A percentile compares a stretch with the other conserved stretches of the same genome.
Evolutionary conservation across 2,329 filamentous ascomycete genomes (phyloP).

Genomic region (Colletotrichum sp.): DNA sequence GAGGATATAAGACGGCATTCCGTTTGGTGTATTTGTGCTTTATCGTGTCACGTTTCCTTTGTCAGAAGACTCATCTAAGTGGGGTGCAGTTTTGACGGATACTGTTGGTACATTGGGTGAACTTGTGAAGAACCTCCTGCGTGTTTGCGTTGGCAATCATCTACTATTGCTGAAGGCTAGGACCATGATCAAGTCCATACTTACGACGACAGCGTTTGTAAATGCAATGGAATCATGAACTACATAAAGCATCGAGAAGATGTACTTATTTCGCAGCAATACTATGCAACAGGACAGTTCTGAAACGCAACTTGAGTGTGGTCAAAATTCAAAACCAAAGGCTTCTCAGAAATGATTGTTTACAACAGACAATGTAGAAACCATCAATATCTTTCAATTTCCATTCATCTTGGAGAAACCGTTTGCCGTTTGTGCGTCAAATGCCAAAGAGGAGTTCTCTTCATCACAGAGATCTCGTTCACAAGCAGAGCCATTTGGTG

Average conservation of each 20-base stretch:
- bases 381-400: not conserved
- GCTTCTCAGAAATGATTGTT: not conserved
- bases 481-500: not conserved
- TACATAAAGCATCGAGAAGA: not conserved
- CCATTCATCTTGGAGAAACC: not conserved
- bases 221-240: accelerated
- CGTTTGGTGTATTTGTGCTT: not conserved
- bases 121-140: not conserved
- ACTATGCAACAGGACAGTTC: not conserved
- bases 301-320: not conserved
- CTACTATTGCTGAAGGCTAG: not conserved
- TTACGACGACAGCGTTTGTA: not conserved
- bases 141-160: not conserved
- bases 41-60: not conserved
- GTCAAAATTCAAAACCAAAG: not conserved
- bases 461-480: not conserved
- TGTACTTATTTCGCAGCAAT: accelerated
- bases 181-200: not conserved
- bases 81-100: not conserved
- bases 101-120: accelerated
- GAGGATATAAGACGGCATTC: not conserved
- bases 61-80: not conserved
- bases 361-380: accelerated
- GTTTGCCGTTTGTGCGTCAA: not conserved
- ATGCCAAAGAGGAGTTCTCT: not conserved